Conservation (phyloP, 1,284 basidiomycete species). For the Boletellus deceptivus region DNA sequence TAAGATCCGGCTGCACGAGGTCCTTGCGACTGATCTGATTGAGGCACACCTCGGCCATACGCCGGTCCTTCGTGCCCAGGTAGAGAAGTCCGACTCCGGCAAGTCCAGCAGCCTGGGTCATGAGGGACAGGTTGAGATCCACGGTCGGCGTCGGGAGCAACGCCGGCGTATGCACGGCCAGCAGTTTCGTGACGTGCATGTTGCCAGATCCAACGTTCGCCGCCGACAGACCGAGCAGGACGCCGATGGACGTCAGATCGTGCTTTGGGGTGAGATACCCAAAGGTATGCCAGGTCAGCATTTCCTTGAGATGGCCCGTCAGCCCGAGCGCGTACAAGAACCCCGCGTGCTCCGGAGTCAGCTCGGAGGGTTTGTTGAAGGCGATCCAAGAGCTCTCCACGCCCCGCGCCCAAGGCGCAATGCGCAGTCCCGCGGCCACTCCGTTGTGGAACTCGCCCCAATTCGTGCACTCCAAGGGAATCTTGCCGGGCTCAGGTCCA, state of each 20-base stretch:
- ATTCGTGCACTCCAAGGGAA: slow-evolving; percentile 65
- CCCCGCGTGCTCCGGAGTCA: slow-evolving; percentile 91
- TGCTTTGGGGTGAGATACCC: slow-evolving; percentile 94
- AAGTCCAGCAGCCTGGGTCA: slow-evolving; percentile 89
- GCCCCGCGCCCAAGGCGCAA: slow-evolving; percentile 72
- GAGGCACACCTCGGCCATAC: slow-evolving; percentile 91
- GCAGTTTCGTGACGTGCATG: slow-evolving; percentile 82
- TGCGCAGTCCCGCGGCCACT: slow-evolving; percentile 85
- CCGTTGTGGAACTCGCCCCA: slow-evolving; percentile 99
- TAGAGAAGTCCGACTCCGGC: slow-evolving; percentile 90
- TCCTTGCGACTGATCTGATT: slow-evolving; percentile 79
- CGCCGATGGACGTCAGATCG: slow-evolving; percentile 90
- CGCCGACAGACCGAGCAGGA: slow-evolving; percentile 88
- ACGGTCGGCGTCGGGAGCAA: slow-evolving; percentile 85
- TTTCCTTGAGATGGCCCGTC: slow-evolving; percentile 83
- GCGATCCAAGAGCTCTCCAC: slow-evolving; percentile 93
- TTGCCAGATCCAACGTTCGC: slow-evolving; percentile 91
- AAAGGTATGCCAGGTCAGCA: slow-evolving; percentile 89
- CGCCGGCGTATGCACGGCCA: slow-evolving; percentile 92
- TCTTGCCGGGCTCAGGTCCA: slow-evolving; percentile 62
- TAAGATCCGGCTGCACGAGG: slow-evolving; percentile 77
- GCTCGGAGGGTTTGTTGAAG: slow-evolving; percentile 84
- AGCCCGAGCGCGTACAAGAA: slow-evolving; percentile 93
- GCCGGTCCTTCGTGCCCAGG: slow-evolving; percentile 82
- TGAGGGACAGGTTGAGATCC: slow-evolving; percentile 85